Percentiles rank a stretch among this genome's conserved stretches.
Conservation (phyloP, 768 basidiomycete species). For the Lactifluus hygrophoroides region DNA sequence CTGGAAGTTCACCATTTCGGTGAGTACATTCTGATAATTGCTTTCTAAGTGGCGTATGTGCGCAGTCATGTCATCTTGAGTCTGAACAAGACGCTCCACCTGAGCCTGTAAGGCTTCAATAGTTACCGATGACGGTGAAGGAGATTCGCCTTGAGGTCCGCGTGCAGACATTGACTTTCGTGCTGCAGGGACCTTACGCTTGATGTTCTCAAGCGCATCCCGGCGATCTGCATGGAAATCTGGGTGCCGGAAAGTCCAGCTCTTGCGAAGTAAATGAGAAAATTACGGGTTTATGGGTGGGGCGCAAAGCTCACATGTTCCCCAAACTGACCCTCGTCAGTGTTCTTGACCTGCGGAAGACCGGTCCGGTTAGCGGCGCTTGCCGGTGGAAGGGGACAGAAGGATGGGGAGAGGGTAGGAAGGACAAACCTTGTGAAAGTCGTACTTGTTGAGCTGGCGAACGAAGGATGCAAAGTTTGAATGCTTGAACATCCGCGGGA, state of each 20-base stretch:
- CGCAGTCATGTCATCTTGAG: constrained; percentile 42
- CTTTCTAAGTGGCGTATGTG: constrained; percentile 51
- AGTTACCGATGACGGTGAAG: constrained; percentile 23
- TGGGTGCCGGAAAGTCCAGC: constrained; percentile 47
- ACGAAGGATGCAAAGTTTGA: constrained; percentile 92
- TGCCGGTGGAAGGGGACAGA: constrained; percentile 6
- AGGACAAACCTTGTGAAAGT: constrained; percentile 75
- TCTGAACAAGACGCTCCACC: constrained; percentile 38
- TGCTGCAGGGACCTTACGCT: constrained; percentile 44
- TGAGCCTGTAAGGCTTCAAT: constrained; percentile 38
- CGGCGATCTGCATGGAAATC: constrained; percentile 45
- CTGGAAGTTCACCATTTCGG: constrained; percentile 67
- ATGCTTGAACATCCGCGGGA: constrained; percentile 92
- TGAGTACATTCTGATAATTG: constrained; percentile 59
- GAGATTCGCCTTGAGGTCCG: constrained; percentile 23
- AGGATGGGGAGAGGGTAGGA: constrained; percentile 3
- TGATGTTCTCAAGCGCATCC: constrained; percentile 56
- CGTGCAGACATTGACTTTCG: constrained; percentile 26
- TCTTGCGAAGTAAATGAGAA: constrained; percentile 22
- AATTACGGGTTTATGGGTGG: constrained; percentile 24
- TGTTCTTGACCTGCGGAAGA: constrained; percentile 60
- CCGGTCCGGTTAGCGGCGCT: constrained; percentile 14
- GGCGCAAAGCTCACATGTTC: constrained; percentile 38
- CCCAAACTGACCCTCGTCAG: constrained; percentile 67
- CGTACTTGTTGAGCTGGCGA: constrained; percentile 91